Conservation (phyloP, 345 rosid genomes). For the Eucalyptus curtisii region DNA sequence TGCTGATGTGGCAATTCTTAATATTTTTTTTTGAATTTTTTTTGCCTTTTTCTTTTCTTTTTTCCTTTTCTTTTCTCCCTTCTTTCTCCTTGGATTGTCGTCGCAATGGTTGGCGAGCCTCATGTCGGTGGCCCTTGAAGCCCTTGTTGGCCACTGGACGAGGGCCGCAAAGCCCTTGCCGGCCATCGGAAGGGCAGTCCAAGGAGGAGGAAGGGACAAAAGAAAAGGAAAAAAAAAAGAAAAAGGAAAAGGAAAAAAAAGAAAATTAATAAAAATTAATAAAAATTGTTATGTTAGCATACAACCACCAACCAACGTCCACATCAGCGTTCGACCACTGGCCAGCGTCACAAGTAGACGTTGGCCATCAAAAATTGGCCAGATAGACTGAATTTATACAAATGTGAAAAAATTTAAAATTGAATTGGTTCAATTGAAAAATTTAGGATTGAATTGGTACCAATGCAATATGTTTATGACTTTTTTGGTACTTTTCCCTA, state of each 20-base stretch:
- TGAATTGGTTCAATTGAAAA: too few relatives aligned
- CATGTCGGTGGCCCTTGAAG: rapidly evolving
- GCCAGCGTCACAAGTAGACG: rapidly evolving
- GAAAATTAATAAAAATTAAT: too few relatives aligned
- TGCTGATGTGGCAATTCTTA: rapidly evolving
- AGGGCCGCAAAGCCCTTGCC: rapidly evolving
- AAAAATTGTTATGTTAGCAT: rapidly evolving
- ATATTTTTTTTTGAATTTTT: too few relatives aligned
- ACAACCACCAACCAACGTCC: rapidly evolving
- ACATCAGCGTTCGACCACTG: rapidly evolving
- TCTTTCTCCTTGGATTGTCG: too few relatives aligned
- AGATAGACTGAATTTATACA: rapidly evolving
- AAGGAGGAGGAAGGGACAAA: too few relatives aligned
- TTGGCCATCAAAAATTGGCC: rapidly evolving
- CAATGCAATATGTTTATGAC: rapidly evolving
- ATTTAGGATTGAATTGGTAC: rapidly evolving
- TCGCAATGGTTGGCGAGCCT: rapidly evolving
- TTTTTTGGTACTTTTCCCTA: too few relatives aligned
- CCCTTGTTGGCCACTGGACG: rapidly evolving
- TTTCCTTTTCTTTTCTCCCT: too few relatives aligned
- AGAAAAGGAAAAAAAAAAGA: rapidly evolving
- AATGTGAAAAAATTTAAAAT: rapidly evolving
- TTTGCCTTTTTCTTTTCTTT: too few relatives aligned
- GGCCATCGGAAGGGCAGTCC: rapidly evolving
- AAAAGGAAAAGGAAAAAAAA: rapidly evolving